Conservation (phyloP, 202 grass and related monocot species). For the Schoenoplectus tabernaemontani region DNA sequence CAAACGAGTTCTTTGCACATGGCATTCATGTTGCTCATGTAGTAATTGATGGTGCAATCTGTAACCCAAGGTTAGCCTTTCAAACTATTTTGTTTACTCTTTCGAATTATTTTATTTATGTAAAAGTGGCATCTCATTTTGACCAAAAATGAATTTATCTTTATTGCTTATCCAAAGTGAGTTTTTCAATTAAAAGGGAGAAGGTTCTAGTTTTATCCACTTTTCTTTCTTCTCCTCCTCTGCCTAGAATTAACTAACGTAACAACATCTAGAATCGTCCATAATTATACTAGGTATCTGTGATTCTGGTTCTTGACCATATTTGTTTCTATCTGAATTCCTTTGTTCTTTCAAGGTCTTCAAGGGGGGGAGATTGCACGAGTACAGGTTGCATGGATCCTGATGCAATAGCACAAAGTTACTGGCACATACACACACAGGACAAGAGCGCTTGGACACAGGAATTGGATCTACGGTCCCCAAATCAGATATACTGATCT, state of each 20-base stretch:
- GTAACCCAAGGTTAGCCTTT: constrained; percentile 39
- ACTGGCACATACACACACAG: constrained; percentile 79
- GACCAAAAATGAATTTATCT: background rate
- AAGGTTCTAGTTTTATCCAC: too few relatives aligned
- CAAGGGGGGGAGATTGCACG: constrained; percentile 22
- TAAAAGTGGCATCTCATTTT: background rate
- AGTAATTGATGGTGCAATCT: constrained; percentile 65
- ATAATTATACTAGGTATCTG: background rate
- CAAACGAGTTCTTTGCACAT: constrained; percentile 58
- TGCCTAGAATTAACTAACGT: background rate
- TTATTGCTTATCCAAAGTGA: too few relatives aligned
- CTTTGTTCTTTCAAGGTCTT: constrained; percentile 30
- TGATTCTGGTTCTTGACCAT: background rate
- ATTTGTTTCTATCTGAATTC: constrained; percentile 1
- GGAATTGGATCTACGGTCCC: constrained; percentile 69
- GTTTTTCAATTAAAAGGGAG: too few relatives aligned
- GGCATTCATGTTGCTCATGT: constrained; percentile 87
- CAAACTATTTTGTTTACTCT: background rate
- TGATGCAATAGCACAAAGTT: constrained; percentile 73
- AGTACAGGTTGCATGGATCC: constrained; percentile 40
- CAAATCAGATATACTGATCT: constrained; percentile 16
- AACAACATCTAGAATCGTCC: background rate
- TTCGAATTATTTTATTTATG: background rate
- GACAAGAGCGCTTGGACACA: constrained; percentile 82
- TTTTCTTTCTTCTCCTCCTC: background rate